phyloP scores from a whole-genome alignment of 768 basidiomycete species.

The Naganishia antarctica region DNA sequence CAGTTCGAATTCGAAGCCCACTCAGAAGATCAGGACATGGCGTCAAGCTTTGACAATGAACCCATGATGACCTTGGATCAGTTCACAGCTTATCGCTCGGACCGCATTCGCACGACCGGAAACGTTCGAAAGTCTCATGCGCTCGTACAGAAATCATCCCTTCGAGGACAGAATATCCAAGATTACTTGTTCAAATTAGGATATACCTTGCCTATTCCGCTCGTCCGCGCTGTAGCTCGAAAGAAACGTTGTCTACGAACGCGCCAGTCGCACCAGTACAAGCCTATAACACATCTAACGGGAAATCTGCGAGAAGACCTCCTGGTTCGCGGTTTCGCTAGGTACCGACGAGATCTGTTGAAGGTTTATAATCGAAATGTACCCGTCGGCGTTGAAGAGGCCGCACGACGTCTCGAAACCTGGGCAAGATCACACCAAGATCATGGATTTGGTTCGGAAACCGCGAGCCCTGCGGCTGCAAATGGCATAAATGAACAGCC shows the following conservation, averaged over 20 bases:
- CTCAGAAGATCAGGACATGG: neutral
- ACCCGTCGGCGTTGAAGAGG: neutral
- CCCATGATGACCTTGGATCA: conserved; percentile 12
- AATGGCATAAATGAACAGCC: neutral
- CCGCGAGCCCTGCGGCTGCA: neutral
- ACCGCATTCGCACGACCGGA: neutral
- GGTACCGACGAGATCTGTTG: neutral
- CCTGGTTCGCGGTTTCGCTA: neutral
- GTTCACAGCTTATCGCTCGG: conserved; percentile 5
- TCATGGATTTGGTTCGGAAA: neutral
- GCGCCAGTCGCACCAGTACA: neutral
- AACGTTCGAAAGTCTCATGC: neutral
- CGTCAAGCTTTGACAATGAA: neutral
- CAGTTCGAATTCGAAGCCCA: neutral
- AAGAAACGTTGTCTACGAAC: neutral
- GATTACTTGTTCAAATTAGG: neutral
- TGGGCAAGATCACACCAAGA: neutral
- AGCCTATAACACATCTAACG: conserved; percentile 1
- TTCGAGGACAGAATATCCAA: conserved; percentile 6
- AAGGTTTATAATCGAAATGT: neutral
- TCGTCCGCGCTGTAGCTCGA: neutral
- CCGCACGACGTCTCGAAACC: neutral
- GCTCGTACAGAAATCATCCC: neutral
- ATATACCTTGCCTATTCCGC: conserved; percentile 11
- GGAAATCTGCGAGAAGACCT: conserved; percentile 8